phyloP scores from a whole-genome alignment of 352 stramenopile species.

The Pythium coloratum region DNA sequence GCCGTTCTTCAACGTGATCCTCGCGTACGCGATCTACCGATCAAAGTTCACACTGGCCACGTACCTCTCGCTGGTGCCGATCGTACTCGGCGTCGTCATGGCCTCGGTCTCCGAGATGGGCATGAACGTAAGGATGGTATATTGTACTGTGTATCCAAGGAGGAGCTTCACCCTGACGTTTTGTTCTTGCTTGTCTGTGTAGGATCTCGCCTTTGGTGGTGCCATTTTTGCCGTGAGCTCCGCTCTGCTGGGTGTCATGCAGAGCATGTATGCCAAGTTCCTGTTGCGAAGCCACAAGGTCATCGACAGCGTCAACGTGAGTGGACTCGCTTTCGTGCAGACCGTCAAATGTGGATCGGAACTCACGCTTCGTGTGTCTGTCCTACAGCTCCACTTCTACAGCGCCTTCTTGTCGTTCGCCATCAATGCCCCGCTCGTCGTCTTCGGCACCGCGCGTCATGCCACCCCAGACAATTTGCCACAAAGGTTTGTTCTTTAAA shows the following conservation, averaged over 20 bases:
- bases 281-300: constrained; percentile 75
- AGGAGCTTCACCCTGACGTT: neutral
- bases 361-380: neutral
- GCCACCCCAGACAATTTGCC: constrained; percentile 51
- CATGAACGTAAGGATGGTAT: constrained; percentile 58
- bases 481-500: constrained; percentile 28
- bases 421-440: constrained; percentile 77
- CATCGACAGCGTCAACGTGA: constrained; percentile 81
- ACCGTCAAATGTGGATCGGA: no score
- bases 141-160: no score
- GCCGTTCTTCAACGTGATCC: constrained; percentile 85
- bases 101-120: constrained; percentile 86
- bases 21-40: constrained; percentile 72
- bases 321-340: constrained; percentile 13
- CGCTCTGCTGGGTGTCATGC: constrained; percentile 73
- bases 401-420: constrained; percentile 80
- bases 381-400: constrained; percentile 84
- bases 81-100: constrained; percentile 80
- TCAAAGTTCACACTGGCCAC: constrained; percentile 72
- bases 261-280: constrained; percentile 89
- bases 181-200: neutral
- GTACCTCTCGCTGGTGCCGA: constrained; percentile 80
- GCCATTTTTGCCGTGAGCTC: constrained; percentile 73
- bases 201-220: constrained; percentile 71
- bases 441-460: constrained; percentile 53